phyloP scores from a whole-genome alignment of 2,329 filamentous ascomycete genomes.

The Pyrenophora graminea region DNA sequence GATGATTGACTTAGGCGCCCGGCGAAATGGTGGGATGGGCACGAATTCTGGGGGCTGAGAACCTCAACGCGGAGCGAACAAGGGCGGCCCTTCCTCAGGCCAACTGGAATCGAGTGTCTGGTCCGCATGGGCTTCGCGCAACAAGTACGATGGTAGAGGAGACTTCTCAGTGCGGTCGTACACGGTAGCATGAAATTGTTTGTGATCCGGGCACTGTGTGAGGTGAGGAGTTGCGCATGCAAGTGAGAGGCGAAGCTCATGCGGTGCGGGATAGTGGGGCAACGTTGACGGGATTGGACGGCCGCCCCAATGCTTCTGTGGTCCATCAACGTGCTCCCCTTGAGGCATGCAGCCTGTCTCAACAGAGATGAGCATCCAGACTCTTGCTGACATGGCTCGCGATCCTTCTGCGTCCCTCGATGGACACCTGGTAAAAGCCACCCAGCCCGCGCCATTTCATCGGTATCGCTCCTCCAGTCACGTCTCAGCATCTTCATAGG shows the following conservation, averaged over 20 bases:
- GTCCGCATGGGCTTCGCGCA: slow-evolving; percentile 2
- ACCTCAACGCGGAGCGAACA: slow-evolving; percentile 9
- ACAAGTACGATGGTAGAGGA: not conserved
- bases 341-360: slow-evolving; percentile 18
- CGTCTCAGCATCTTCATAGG: slow-evolving; percentile 15
- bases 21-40: slow-evolving; percentile 21
- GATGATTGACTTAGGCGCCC: slow-evolving; percentile 13
- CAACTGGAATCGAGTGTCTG: not conserved
- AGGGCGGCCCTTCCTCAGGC: slow-evolving; percentile 10
- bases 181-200: slow-evolving; percentile 9
- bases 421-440: slow-evolving; percentile 15
- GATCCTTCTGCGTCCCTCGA: slow-evolving; percentile 27
- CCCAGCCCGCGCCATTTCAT: slow-evolving; percentile 20
- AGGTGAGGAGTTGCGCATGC: slow-evolving; percentile 5
- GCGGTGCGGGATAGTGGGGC: slow-evolving; percentile 14
- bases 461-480: slow-evolving; percentile 25
- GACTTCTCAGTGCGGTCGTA: slow-evolving; percentile 6
- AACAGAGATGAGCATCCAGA: slow-evolving; percentile 14
- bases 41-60: slow-evolving; percentile 26
- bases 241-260: slow-evolving; percentile 17
- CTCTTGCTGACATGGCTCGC: slow-evolving; percentile 8
- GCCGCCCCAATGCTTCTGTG: slow-evolving; percentile 12
- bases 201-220: slow-evolving; percentile 1
- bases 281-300: slow-evolving; percentile 10
- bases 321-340: not conserved